phyloP scores from a whole-genome alignment of 352 stramenopile genomes.

The Peronospora tabacina region DNA sequence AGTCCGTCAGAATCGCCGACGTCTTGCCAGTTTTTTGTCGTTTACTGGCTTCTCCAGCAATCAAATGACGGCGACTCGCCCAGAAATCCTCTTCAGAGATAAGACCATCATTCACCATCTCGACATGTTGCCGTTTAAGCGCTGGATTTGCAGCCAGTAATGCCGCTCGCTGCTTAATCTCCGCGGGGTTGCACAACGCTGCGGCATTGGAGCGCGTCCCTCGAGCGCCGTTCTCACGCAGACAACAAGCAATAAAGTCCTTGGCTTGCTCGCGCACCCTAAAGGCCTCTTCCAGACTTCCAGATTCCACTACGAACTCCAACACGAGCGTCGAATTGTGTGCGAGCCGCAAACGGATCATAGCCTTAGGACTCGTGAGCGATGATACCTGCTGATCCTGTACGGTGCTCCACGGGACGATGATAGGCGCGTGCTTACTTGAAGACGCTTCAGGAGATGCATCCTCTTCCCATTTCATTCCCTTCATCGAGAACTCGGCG shows the following conservation, averaged over 20 bases:
- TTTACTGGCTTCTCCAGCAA: conserved; percentile 78
- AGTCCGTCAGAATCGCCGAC: conserved; percentile 74
- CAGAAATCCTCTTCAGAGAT: conserved; percentile 86
- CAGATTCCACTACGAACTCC: conserved; percentile 49
- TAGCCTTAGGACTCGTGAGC: conserved; percentile 58
- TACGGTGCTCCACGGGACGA: conserved; percentile 58
- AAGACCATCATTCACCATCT: conserved; percentile 83
- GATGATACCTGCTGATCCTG: conserved; percentile 82
- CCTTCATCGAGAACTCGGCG: conserved; percentile 49
- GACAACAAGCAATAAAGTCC: conserved; percentile 46
- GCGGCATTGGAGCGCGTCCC: conserved; percentile 36
- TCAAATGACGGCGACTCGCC: conserved; percentile 72
- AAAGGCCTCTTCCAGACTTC: conserved; percentile 58
- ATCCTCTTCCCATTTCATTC: conserved; percentile 52
- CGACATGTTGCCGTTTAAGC: conserved; percentile 78
- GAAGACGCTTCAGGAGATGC: conserved; percentile 18
- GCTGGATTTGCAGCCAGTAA: conserved; percentile 63
- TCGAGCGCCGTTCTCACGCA: conserved; percentile 38
- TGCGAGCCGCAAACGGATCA: conserved; percentile 68
- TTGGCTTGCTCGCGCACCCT: conserved; percentile 63
- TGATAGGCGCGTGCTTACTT: conserved; percentile 31
- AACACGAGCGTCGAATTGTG: conserved; percentile 61
- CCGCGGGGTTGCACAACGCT: conserved; percentile 56
- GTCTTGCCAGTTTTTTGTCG: conserved; percentile 81
- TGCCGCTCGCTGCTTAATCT: conserved; percentile 80